Conservation (phyloP, 2,329 filamentous ascomycete species). For the Cadophora gregata region DNA sequence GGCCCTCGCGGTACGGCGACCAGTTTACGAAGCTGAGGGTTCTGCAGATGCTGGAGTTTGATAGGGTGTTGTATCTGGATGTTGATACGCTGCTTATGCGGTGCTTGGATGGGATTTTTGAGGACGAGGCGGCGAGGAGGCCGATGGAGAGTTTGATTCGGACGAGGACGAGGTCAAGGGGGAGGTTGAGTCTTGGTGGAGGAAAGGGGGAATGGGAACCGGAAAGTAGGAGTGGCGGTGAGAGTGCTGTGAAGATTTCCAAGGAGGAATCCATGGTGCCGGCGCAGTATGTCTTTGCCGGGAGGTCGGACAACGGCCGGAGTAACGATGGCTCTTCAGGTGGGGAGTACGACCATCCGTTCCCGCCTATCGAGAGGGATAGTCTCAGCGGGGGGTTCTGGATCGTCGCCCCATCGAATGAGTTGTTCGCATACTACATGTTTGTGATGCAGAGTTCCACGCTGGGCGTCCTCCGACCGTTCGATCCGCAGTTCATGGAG, state of each 20-base stretch:
- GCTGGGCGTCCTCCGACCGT: neutral
- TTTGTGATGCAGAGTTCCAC: conserved; percentile 2
- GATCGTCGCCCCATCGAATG: conserved; percentile 1
- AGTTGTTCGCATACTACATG: neutral
- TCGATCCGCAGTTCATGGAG: conserved; percentile 6
- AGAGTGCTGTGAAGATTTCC: too few species aligned
- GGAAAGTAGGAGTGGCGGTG: too few species aligned
- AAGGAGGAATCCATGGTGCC: neutral
- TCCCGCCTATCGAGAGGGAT: neutral
- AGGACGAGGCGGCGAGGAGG: neutral
- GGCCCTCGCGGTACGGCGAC: neutral
- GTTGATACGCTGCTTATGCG: neutral
- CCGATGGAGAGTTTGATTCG: neutral
- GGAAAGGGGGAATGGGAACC: too few species aligned
- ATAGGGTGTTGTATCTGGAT: neutral
- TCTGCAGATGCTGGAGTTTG: neutral
- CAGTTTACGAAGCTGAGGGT: conserved; percentile 1
- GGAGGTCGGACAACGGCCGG: neutral
- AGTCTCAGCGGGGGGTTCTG: neutral
- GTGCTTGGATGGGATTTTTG: neutral
- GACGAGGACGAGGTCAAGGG: too few species aligned
- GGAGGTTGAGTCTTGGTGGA: too few species aligned
- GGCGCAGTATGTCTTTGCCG: neutral
- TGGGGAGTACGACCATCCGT: neutral
- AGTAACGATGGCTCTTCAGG: neutral